These are phyloP conservation scores for Puccinia novopanici DNA, from an alignment of 1,284 basidiomycete genomes.

Conservation along the genomic window DNA sequence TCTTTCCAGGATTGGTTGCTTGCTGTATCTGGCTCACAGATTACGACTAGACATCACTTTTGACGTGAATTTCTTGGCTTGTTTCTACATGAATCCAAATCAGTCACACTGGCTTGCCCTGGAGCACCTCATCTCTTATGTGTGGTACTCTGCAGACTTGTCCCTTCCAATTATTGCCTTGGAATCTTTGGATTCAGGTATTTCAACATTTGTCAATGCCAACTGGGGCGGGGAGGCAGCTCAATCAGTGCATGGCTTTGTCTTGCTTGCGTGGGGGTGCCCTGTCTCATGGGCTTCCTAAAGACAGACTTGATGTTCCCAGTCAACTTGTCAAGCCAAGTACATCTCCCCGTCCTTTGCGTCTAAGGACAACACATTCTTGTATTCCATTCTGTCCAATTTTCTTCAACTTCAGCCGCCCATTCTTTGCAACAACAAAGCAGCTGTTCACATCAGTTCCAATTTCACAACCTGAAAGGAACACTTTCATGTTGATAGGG, in stretches of 20 bases:
- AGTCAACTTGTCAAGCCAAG: slow-evolving; percentile 16
- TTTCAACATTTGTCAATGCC: not conserved
- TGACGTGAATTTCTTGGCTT: too few relatives aligned
- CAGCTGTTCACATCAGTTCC: not conserved
- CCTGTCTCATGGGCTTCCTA: not conserved
- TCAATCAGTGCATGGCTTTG: not conserved
- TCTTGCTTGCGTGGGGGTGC: not conserved
- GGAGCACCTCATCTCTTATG: too few relatives aligned
- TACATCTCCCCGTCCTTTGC: slow-evolving; percentile 8
- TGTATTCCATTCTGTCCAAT: not conserved
- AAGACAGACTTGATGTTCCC: slow-evolving; percentile 1
- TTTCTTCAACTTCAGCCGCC: not conserved
- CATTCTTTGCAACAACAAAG: slow-evolving; percentile 7
- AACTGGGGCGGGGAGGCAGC: slow-evolving; percentile 24
- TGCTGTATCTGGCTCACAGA: too few relatives aligned
- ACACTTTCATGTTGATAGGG: too few relatives aligned
- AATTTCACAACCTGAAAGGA: not conserved
- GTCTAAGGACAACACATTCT: not conserved
- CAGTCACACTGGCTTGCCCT: too few relatives aligned
- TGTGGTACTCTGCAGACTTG: too few relatives aligned
- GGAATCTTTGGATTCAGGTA: too few relatives aligned
- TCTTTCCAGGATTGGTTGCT: too few relatives aligned
- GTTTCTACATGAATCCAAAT: too few relatives aligned
- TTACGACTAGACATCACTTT: too few relatives aligned
- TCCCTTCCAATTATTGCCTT: too few relatives aligned